Evolutionary conservation across 768 basidiomycete genomes (phyloP), one percentile per base, ranked within the genome.

Genomic region (Clitopilus passeckerianus): DNA sequence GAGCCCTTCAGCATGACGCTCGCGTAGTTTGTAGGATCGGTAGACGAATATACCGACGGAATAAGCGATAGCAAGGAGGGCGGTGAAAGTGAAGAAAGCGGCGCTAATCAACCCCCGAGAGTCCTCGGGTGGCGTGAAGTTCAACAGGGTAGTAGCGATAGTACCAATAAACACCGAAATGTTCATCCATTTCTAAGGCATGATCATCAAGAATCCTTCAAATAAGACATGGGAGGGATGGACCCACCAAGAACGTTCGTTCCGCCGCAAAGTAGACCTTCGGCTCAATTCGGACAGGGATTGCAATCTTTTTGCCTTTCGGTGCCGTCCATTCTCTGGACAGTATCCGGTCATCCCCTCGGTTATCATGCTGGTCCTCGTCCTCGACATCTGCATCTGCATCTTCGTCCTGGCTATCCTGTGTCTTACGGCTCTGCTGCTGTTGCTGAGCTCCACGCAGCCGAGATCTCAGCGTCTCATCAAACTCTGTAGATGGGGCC

Each of bases 221-320:
- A 44, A 57, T 50, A 53, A 59, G 61, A 57, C n/a, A 54, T 35
- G 22, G 44, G 64, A 46, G 53, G 35, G 41, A 14, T 58, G 59
- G 23, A 79, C 93, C 74, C 71, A 92, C 94, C 74, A 95, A 71
- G 81, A 95, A 96, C 14, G 95, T 98, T 61, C 96, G 81, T 73
- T 98, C 95, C 35, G 89, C 87, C 6, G 97, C 97, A 70, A 98
- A 99, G 69, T 95, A 96, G 3, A 97, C 95, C 75, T 99, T 99
- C 27, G 97, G 97, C 72, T 99, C 97, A 53, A 99, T 84, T 57
- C 97, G 84, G n/a, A 99, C 90, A 23, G 96, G 95, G 2, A 98
- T 86, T 0, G 94, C 85, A 59, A 99, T 95, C 63, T 83, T 81
- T 78, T 98, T 98, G 10, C 95, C 95, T 43, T 80, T 74, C 0